Conservation (phyloP, 2,329 filamentous ascomycete genomes). For the Cercospora sojina region DNA sequence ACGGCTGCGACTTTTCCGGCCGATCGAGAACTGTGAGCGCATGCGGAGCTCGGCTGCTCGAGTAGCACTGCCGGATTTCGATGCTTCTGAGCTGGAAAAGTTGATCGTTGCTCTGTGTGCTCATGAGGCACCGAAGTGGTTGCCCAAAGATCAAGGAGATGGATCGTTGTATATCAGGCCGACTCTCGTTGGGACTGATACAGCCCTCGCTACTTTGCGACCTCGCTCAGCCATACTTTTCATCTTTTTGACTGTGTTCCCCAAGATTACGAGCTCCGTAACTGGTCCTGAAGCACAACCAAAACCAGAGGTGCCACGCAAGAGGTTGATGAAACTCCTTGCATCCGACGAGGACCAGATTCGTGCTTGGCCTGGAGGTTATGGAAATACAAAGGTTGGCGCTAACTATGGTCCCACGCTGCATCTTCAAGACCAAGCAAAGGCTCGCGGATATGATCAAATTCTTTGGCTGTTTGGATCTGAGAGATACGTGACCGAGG, state of each 20-base stretch:
- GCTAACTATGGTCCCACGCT: slow-evolving; percentile 87
- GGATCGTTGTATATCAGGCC: slow-evolving; percentile 69
- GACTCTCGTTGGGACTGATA: slow-evolving; percentile 77
- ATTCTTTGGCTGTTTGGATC: slow-evolving; percentile 73
- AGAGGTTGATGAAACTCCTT: slow-evolving; percentile 62
- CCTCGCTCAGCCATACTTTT: slow-evolving; percentile 83
- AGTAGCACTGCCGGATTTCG: slow-evolving; percentile 71
- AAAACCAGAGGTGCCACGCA: slow-evolving; percentile 28
- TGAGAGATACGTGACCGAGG: slow-evolving; percentile 77
- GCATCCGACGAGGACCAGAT: slow-evolving; percentile 77
- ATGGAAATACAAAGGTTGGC: slow-evolving; percentile 84
- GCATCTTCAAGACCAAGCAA: slow-evolving; percentile 70
- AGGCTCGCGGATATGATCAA: slow-evolving; percentile 72
- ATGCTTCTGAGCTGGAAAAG: slow-evolving; percentile 67
- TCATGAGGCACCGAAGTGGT: slow-evolving; percentile 73
- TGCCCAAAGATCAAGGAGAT: slow-evolving; percentile 66
- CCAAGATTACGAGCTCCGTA: slow-evolving; percentile 35
- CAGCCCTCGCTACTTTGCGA: slow-evolving; percentile 73
- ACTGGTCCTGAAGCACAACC: slow-evolving; percentile 27
- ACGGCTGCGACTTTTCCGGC: slow-evolving; percentile 71
- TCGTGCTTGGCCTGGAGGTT: slow-evolving; percentile 86
- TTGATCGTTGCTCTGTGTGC: slow-evolving; percentile 69
- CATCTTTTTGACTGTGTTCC: slow-evolving; percentile 59
- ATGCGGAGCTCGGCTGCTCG: slow-evolving; percentile 57
- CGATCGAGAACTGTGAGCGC: slow-evolving; percentile 67